Evolutionary conservation across 768 basidiomycete genomes (phyloP), one percentile per base, ranked within the genome.

Genomic region (Phallus indusiatus): DNA sequence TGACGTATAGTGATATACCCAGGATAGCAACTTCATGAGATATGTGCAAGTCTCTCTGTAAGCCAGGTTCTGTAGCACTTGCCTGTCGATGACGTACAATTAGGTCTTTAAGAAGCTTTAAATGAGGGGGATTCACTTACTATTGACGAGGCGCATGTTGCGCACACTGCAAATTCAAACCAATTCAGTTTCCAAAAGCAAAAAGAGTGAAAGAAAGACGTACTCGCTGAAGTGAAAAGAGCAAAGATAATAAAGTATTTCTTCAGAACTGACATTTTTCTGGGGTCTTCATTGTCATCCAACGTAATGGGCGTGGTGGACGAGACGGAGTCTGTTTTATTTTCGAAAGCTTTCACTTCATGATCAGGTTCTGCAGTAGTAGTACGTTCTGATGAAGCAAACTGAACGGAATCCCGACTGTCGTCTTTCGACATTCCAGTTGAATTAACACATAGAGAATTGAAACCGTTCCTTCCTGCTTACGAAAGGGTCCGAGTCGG

Each of bases 1-100:
- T 36, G 21, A 76, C 74, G 63, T 77, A 80, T 14, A 81, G 56
- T 46, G 77, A 78, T 33, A 82, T 71, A 34, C 69, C 71, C 18
- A 82, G 73, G 20, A 78, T 76, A 0, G 78, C 72, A 20, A 83
- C 80, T 61, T 81, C 77, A 14, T 70, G 70, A 0, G 80, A 77
- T 2, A 84, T 80, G 47, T 79, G 73, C 47, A 89, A 76, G 6
- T 76, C 71, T 9, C 67, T 58, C 37, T 82, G 74, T 47, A 87
- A 74, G 0, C 80, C 83, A 1, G 67, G 64, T 69, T 90, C 87
- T 1, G 89, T 81, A 54, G 82, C 83, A 0, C 81, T 72, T 10
- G 84, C 80, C 84, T 84, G 28, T 16, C n/a, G 14, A 18, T 53
- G n/a, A 21, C 2, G 34, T 49, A 10, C 16, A 24, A 33, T 16